Conservation (phyloP, 495 filamentous ascomycete genomes). For the Glonium stellatum region DNA sequence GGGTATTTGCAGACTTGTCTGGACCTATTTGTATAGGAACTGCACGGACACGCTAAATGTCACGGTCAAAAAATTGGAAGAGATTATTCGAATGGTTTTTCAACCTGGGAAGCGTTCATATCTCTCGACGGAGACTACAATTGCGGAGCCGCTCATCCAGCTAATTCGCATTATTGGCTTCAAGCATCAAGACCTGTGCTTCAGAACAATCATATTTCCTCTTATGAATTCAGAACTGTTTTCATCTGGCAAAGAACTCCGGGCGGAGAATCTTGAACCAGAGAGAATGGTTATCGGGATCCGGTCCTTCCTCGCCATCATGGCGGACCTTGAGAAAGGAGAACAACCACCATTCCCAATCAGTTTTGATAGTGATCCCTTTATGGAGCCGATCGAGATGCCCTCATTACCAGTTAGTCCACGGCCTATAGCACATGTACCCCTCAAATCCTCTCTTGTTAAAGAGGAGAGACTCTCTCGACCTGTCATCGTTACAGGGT, state of each 20-base stretch:
- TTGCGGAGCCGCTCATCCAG: conserved; percentile 84
- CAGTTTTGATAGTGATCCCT: conserved; percentile 32
- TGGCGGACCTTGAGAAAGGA: conserved; percentile 86
- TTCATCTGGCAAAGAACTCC: conserved; percentile 66
- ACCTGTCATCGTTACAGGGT: conserved; percentile 65
- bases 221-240: conserved; percentile 89
- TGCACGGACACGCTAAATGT: conserved; percentile 57
- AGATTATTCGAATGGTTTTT: conserved; percentile 74
- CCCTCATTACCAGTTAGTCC: conserved; percentile 32
- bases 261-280: conserved; percentile 87
- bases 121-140: conserved; percentile 68
- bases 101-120: conserved; percentile 70
- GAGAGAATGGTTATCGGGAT: conserved; percentile 97
- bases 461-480: conserved; percentile 57
- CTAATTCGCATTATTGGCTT: conserved; percentile 92
- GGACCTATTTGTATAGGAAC: conserved; percentile 88
- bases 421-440: conserved; percentile 29
- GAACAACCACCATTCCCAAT: conserved; percentile 76
- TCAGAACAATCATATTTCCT: conserved; percentile 85
- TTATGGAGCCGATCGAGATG: conserved; percentile 23
- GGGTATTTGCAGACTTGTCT: conserved; percentile 84
- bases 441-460: conserved; percentile 30
- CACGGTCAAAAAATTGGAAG: conserved; percentile 74
- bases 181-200: conserved; percentile 87
- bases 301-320: conserved; percentile 81